Evolutionary conservation across 2,329 filamentous ascomycete genomes (phyloP).

Genomic region (Ophiocordyceps polyrhachis-furcata): DNA sequence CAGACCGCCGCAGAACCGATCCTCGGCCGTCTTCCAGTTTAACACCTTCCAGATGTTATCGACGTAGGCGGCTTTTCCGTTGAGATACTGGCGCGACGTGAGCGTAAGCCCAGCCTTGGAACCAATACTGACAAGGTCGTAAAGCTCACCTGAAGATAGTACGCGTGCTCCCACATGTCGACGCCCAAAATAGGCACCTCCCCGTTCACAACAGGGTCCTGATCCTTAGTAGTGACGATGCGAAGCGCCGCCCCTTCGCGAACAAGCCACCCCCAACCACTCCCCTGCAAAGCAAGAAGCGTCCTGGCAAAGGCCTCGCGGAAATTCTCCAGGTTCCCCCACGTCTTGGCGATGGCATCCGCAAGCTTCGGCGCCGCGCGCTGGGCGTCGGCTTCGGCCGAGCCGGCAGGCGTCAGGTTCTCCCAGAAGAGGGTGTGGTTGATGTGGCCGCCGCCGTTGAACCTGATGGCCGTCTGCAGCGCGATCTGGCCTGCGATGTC

Average conservation of each 20-base stretch:
- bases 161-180: slow-evolving; percentile 91
- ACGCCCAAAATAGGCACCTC: slow-evolving; percentile 57
- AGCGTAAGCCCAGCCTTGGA: too few species aligned
- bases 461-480: slow-evolving; percentile 56
- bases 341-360: slow-evolving; percentile 42
- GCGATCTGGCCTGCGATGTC: slow-evolving; percentile 47
- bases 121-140: too few species aligned
- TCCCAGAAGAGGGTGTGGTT: slow-evolving; percentile 92
- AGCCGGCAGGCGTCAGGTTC: slow-evolving; percentile 48
- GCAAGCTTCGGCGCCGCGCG: slow-evolving; percentile 35
- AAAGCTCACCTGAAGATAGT: slow-evolving; percentile 63
- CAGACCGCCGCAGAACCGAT: slow-evolving; percentile 32
- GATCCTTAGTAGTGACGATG: slow-evolving; percentile 70
- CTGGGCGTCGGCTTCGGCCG: slow-evolving; percentile 34
- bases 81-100: slow-evolving; percentile 37
- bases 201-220: slow-evolving; percentile 51
- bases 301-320: slow-evolving; percentile 44
- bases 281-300: slow-evolving; percentile 58
- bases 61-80: slow-evolving; percentile 57
- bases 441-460: slow-evolving; percentile 83
- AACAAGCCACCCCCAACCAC: slow-evolving; percentile 78
- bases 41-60: slow-evolving; percentile 63
- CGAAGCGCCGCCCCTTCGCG: slow-evolving; percentile 41
- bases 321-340: slow-evolving; percentile 51
- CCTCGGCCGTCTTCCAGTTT: slow-evolving; percentile 56